phyloP scores from a whole-genome alignment of 495 filamentous ascomycete species.

The Jackrogersella minutella region DNA sequence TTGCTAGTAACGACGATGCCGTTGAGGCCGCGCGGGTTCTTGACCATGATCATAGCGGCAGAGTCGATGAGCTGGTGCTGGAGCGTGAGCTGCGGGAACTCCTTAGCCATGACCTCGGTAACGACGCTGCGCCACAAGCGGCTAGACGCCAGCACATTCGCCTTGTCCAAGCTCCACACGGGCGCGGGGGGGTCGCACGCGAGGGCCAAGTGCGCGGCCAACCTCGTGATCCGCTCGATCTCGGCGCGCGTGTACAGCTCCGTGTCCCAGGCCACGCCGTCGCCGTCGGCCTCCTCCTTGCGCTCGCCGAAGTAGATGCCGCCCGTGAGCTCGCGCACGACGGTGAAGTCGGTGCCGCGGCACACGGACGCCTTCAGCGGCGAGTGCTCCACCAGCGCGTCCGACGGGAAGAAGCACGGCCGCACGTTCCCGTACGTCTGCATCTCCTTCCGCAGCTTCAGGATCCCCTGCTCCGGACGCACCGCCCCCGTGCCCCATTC shows the following conservation, averaged over 20 bases:
- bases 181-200: conserved; percentile 79
- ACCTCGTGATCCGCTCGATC: conserved; percentile 86
- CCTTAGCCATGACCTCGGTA: conserved; percentile 78
- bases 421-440: conserved; percentile 95
- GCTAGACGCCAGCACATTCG: conserved; percentile 92
- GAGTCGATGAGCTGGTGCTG: conserved; percentile 94
- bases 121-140: conserved; percentile 91
- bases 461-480: conserved; percentile 93
- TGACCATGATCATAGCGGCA: conserved; percentile 97
- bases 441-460: conserved; percentile 93
- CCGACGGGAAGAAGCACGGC: conserved; percentile 95
- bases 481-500: conserved; percentile 95
- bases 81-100: conserved; percentile 88
- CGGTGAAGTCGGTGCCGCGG: conserved; percentile 89
- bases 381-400: conserved; percentile 83
- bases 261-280: conserved; percentile 81
- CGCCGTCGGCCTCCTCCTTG: conserved; percentile 81
- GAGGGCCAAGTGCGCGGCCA: conserved; percentile 84
- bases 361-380: conserved; percentile 89
- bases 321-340: conserved; percentile 92
- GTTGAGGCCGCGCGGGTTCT: conserved; percentile 89
- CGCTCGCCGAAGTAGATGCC: conserved; percentile 98
- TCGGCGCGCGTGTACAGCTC: conserved; percentile 88
- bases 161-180: conserved; percentile 94
- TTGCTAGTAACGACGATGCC: conserved; percentile 95